phyloP scores from a whole-genome alignment of 352 stramenopile species.

The Labyrinthula sp. region DNA sequence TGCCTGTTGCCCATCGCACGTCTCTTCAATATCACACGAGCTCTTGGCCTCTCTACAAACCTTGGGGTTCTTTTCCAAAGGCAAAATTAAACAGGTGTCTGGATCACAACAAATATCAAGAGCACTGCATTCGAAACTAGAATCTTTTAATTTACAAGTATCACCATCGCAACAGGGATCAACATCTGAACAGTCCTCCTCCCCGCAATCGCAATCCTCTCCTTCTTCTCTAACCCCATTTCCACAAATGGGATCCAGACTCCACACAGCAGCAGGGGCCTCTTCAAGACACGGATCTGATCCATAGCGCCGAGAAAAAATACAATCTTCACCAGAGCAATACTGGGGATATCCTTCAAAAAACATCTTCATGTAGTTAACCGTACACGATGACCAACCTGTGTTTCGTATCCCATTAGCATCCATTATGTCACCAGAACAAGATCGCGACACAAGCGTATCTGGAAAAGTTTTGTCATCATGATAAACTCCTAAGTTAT shows the following conservation, averaged over 20 bases:
- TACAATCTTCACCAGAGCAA: background rate
- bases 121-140: slow-evolving; percentile 15
- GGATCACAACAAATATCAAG: slow-evolving; percentile 22
- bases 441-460: slow-evolving; percentile 4
- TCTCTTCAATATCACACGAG: slow-evolving; percentile 12
- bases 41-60: slow-evolving; percentile 6
- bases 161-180: slow-evolving; percentile 23
- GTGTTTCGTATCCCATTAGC: slow-evolving; percentile 1
- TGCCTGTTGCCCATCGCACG: slow-evolving; percentile 5
- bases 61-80: slow-evolving; percentile 4
- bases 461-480: slow-evolving; percentile 4
- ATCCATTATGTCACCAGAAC: slow-evolving; percentile 16
- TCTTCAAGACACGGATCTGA: slow-evolving; percentile 5
- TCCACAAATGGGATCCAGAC: slow-evolving; percentile 11
- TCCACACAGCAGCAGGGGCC: slow-evolving; percentile 1
- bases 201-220: slow-evolving; percentile 26
- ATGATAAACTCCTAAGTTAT: slow-evolving; percentile 21
- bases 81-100: slow-evolving; percentile 5
- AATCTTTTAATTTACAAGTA: slow-evolving; percentile 9
- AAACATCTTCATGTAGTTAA: slow-evolving; percentile 13
- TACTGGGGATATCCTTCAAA: slow-evolving; percentile 13
- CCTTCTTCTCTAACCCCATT: slow-evolving; percentile 18
- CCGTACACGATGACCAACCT: slow-evolving; percentile 13
- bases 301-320: slow-evolving; percentile 6
- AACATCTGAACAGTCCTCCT: slow-evolving; percentile 19